Evolutionary conservation across 805 yeast genomes (phyloP).

Genomic region (Cyberlindnera xylosilytica): DNA sequence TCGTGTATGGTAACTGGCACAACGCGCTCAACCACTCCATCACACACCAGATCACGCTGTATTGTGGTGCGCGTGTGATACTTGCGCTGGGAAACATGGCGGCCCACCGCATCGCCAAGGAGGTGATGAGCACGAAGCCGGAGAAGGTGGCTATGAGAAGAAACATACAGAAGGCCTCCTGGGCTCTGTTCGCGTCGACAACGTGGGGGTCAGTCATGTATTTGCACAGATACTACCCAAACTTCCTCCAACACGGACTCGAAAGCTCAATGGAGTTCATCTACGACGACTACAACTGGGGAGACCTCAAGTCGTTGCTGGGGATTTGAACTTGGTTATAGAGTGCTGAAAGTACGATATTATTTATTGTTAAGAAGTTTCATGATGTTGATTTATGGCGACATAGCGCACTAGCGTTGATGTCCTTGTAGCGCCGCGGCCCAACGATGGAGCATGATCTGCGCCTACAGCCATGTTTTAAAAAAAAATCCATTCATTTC

Average conservation of each 20-base stretch:
- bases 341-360: no score
- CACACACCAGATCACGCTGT: conserved; percentile 71
- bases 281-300: conserved; percentile 59
- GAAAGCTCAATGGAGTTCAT: conserved; percentile 69
- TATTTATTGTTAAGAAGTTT: no score
- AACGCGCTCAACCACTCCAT: conserved; percentile 40
- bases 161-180: conserved; percentile 34
- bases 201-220: conserved; percentile 77
- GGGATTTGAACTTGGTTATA: conserved; percentile 25
- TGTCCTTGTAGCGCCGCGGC: no score
- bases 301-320: conserved; percentile 41
- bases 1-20: conserved; percentile 38
- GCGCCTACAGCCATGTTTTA: no score
- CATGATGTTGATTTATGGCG: no score
- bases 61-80: conserved; percentile 66
- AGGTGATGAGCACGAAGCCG: conserved; percentile 6
- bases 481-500: neutral
- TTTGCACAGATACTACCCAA: conserved; percentile 60
- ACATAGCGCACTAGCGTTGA: no score
- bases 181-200: conserved; percentile 60
- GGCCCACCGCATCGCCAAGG: conserved; percentile 20
- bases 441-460: no score
- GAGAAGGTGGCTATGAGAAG: conserved; percentile 11
- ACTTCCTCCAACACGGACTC: conserved; percentile 59
- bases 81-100: conserved; percentile 48